Conservation (phyloP, 768 basidiomycete species). For the Suillus fuscotomentosus region DNA sequence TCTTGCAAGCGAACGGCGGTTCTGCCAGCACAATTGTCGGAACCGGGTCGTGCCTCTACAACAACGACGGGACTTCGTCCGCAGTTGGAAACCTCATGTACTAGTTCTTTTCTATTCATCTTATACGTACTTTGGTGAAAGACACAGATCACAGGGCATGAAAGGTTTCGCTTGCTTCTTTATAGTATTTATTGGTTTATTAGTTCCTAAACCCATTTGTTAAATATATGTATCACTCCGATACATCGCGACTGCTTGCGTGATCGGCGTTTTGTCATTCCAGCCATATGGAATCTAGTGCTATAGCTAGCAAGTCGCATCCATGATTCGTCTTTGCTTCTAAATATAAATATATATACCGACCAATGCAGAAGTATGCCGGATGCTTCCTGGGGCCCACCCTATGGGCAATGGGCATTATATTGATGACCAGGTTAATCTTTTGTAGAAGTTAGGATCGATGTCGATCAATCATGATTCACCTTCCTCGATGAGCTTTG, state of each 20-base stretch:
- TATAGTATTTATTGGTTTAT: neutral
- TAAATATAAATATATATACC: neutral
- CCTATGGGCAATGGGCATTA: neutral
- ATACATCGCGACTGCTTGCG: neutral
- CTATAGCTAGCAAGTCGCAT: neutral
- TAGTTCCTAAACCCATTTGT: neutral
- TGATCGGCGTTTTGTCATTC: neutral
- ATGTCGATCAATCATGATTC: neutral
- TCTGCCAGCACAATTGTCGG: constrained; percentile 16
- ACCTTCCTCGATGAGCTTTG: neutral
- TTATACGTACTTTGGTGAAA: neutral
- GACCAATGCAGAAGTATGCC: neutral
- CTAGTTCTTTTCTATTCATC: constrained; percentile 1
- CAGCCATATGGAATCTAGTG: neutral
- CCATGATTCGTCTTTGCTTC: neutral
- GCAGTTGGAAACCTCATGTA: constrained; percentile 24
- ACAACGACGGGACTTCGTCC: constrained; percentile 26
- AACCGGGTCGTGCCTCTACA: constrained; percentile 33
- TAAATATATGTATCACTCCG: neutral
- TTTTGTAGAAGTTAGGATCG: neutral
- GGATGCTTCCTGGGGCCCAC: neutral
- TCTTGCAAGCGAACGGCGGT: constrained; percentile 22
- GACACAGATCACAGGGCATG: neutral
- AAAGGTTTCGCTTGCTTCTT: neutral
- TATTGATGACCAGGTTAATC: neutral